Evolutionary conservation across 805 yeast species (phyloP).

Genomic region (Lipomyces oligophaga): DNA sequence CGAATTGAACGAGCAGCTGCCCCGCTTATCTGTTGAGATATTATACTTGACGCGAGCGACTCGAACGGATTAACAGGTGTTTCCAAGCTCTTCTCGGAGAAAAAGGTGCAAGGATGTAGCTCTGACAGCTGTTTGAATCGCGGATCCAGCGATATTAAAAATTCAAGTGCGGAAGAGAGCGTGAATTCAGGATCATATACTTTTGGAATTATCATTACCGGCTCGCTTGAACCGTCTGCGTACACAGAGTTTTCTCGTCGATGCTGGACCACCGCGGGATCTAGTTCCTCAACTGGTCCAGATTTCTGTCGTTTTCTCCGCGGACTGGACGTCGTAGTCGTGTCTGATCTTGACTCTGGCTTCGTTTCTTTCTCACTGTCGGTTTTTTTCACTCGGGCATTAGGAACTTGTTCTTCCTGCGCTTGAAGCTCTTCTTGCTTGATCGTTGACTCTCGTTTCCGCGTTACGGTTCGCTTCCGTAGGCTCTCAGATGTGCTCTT

Average conservation of each 20-base stretch:
- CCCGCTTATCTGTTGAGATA: slow-evolving; percentile 76
- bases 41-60: slow-evolving; percentile 48
- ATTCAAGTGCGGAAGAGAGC: slow-evolving; percentile 16
- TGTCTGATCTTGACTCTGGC: too few species aligned
- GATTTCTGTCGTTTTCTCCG: too few species aligned
- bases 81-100: slow-evolving; percentile 7
- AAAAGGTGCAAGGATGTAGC: slow-evolving; percentile 15
- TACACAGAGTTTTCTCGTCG: slow-evolving; percentile 44
- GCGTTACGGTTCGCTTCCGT: too few species aligned
- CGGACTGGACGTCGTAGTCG: too few species aligned
- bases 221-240: too few species aligned
- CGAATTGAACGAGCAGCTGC: slow-evolving; percentile 70
- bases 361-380: too few species aligned
- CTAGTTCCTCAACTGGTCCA: too few species aligned
- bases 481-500: too few species aligned
- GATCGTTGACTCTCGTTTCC: too few species aligned
- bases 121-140: slow-evolving; percentile 17
- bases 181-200: slow-evolving; percentile 15
- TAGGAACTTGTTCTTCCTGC: too few species aligned
- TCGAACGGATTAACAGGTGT: slow-evolving; percentile 39
- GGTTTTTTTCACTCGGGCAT: too few species aligned
- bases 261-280: background rate
- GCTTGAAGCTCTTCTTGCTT: too few species aligned
- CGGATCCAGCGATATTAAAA: slow-evolving; percentile 24
- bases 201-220: slow-evolving; percentile 44